These are phyloP conservation scores for Triadica sebifera DNA, from an alignment of 345 rosid genomes.

Conservation along the genomic window DNA sequence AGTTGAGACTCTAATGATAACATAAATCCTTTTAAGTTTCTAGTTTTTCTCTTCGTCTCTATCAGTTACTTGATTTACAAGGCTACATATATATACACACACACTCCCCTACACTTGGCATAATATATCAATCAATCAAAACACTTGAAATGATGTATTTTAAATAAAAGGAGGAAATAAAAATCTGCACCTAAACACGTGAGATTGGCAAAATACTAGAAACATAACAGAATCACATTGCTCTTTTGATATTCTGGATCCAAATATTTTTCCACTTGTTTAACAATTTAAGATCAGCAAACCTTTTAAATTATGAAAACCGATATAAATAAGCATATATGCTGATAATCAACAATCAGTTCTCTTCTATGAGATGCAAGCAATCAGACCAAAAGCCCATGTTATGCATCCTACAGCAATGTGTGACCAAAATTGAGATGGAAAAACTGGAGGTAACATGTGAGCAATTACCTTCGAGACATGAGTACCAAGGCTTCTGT, in stretches of 20 bases:
- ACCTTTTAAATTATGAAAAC: no score
- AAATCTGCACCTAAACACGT: no score
- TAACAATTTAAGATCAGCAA: not conserved
- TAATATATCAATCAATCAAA: no score
- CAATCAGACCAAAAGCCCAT: not conserved
- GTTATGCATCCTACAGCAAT: not conserved
- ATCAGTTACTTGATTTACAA: not conserved
- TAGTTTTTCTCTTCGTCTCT: not conserved
- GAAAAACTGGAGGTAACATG: slow-evolving; percentile 13
- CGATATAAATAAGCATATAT: not conserved
- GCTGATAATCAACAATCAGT: not conserved
- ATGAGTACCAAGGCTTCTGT: slow-evolving; percentile 95
- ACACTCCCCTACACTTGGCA: no score
- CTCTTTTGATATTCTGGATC: no score
- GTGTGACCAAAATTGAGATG: not conserved
- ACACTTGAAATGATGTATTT: no score
- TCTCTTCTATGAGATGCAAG: not conserved
- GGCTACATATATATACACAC: not conserved
- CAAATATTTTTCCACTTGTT: not conserved
- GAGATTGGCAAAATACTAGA: no score
- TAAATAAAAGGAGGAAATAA: no score
- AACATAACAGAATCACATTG: no score
- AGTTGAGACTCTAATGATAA: not conserved
- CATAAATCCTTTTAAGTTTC: not conserved
- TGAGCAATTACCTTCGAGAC: slow-evolving; percentile 76